These are phyloP conservation scores for Haplosporangium sp. DNA, from an alignment of 371 early-diverging fungal genomes.

Conservation along the genomic window DNA sequence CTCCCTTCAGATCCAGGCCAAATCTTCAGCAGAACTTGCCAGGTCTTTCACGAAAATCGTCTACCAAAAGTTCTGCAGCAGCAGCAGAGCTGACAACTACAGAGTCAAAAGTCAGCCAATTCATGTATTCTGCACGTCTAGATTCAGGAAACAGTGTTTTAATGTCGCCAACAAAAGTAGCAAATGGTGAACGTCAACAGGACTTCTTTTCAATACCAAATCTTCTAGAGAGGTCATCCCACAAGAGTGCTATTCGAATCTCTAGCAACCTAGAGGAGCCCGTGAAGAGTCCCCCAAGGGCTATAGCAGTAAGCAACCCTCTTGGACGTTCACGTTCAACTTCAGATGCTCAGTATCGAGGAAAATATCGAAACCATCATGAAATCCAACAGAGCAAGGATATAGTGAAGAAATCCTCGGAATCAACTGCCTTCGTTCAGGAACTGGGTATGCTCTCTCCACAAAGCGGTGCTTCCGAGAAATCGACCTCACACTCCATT, in stretches of 20 bases:
- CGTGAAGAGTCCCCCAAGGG: not conserved
- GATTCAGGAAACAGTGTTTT: not conserved
- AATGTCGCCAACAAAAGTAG: not conserved
- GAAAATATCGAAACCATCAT: not conserved
- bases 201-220: slow-evolving; percentile 23
- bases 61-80: slow-evolving; percentile 33
- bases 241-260: slow-evolving; percentile 2
- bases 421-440: not conserved
- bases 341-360: slow-evolving; percentile 18
- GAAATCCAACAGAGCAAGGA: not conserved
- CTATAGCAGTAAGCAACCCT: not conserved
- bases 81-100: slow-evolving; percentile 35
- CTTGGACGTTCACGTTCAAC: slow-evolving; percentile 23
- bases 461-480: not conserved
- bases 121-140: slow-evolving; percentile 20
- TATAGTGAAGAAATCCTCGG: not conserved
- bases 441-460: slow-evolving; percentile 19
- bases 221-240: slow-evolving; percentile 14
- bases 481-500: not conserved
- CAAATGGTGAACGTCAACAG: not conserved
- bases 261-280: not conserved
- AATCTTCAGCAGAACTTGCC: slow-evolving; percentile 23
- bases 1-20: not conserved
- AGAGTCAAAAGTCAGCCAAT: slow-evolving; percentile 43
- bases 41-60: slow-evolving; percentile 37